phyloP scores from a whole-genome alignment of 1,139 yeast species.

The Candida sp. region DNA sequence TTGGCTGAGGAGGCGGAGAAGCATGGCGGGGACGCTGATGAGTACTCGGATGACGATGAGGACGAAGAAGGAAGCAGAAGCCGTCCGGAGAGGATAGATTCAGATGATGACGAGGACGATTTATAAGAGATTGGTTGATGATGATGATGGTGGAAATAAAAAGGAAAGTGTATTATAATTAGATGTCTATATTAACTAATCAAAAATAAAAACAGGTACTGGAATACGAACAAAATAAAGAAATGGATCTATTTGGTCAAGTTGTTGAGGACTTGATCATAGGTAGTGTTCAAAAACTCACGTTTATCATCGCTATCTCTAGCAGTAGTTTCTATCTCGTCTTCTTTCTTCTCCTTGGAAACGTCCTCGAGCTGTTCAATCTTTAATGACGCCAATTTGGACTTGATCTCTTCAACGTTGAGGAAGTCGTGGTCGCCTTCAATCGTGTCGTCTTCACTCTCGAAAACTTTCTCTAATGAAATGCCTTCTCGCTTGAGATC shows the following conservation, averaged over 20 bases:
- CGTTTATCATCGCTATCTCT: constrained; percentile 1
- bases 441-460: constrained; percentile 17
- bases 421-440: constrained; percentile 14
- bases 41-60: constrained; percentile 44
- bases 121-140: constrained; percentile 13
- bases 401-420: constrained; percentile 22
- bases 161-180: constrained; percentile 5
- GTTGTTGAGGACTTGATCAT: constrained; percentile 53
- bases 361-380: constrained; percentile 7
- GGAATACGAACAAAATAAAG: neutral
- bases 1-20: constrained; percentile 70
- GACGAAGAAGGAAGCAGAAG: constrained; percentile 17
- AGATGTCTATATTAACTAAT: constrained; percentile 1
- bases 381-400: constrained; percentile 19
- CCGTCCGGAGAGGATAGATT: constrained; percentile 23
- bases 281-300: constrained; percentile 42
- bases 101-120: constrained; percentile 32
- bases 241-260: constrained; percentile 16
- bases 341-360: constrained; percentile 5
- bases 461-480: constrained; percentile 54
- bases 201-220: neutral
- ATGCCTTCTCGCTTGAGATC: constrained; percentile 56
- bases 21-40: constrained; percentile 25
- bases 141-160: no score
- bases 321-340: constrained; percentile 7